phyloP scores from a whole-genome alignment of 1,284 basidiomycete species.

The Melampsora occidentalis region DNA sequence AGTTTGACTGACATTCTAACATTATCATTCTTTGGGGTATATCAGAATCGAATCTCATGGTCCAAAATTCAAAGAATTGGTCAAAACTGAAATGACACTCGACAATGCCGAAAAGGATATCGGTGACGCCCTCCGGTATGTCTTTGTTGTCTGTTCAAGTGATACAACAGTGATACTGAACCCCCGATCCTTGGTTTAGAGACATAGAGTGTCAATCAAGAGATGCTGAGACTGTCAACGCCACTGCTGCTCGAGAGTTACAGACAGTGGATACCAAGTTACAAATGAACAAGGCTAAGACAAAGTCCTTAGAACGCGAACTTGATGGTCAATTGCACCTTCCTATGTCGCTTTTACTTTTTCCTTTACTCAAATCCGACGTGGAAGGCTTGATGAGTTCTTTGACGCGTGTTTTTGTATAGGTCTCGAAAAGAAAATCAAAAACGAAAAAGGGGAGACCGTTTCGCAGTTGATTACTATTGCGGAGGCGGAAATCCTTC shows the following conservation, averaged over 20 bases:
- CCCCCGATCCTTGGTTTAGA: not conserved
- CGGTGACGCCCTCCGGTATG: conserved; percentile 63
- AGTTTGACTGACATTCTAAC: not conserved
- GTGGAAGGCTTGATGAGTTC: not conserved
- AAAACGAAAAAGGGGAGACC: not conserved
- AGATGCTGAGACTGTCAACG: not conserved
- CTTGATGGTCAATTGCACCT: conserved; percentile 6
- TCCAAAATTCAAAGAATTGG: conserved; percentile 64
- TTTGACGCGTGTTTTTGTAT: conserved; percentile 4
- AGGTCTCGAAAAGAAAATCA: conserved; percentile 65
- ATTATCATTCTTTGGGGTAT: conserved; percentile 1
- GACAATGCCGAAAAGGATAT: conserved; percentile 72
- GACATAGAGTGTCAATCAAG: conserved; percentile 6
- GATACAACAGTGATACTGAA: not conserved
- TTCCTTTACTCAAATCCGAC: not conserved
- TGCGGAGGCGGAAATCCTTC: conserved; percentile 52
- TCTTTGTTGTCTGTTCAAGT: conserved; percentile 36
- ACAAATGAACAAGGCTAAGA: conserved; percentile 27
- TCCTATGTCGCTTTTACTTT: conserved; percentile 1
- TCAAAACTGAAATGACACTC: conserved; percentile 62
- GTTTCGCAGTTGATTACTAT: conserved; percentile 58
- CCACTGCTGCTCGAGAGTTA: conserved; percentile 14
- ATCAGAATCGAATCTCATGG: conserved; percentile 65
- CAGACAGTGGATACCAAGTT: conserved; percentile 33
- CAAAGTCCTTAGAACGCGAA: conserved; percentile 7